Percentiles rank a stretch among this genome's conserved stretches.
These are phyloP conservation scores for Chrysoporthe cubensis DNA, from an alignment of 2,329 filamentous ascomycete genomes.

Conservation along the genomic window DNA sequence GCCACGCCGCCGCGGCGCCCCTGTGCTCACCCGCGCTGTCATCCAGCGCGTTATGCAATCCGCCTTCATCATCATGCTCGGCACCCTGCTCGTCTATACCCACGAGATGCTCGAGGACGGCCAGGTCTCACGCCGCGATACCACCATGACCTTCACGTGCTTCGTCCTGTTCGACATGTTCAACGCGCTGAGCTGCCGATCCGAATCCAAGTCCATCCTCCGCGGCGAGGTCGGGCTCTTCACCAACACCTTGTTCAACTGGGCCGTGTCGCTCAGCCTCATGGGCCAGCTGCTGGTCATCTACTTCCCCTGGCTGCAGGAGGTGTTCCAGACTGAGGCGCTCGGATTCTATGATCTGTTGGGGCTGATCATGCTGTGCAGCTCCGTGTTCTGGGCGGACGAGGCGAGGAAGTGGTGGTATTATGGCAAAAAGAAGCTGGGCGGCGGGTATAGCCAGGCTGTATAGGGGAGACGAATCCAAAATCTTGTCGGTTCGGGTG, in stretches of 20 bases:
- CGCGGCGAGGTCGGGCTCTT: conserved; percentile 83
- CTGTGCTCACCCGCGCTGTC: conserved; percentile 84
- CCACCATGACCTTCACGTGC: conserved; percentile 98
- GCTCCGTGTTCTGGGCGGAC: conserved; percentile 93
- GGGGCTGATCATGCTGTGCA: conserved; percentile 74
- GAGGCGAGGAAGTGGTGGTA: conserved; percentile 82
- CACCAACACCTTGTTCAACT: conserved; percentile 93
- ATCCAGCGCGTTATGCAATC: conserved; percentile 86
- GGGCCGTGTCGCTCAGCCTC: conserved; percentile 84
- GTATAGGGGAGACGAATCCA: conserved; percentile 48
- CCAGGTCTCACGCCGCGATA: conserved; percentile 87
- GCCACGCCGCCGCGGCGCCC: conserved; percentile 82
- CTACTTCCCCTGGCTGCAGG: conserved; percentile 91
- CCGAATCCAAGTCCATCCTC: conserved; percentile 86
- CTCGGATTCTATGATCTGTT: conserved; percentile 75
- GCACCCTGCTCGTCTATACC: conserved; percentile 89
- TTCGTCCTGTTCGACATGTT: conserved; percentile 99
- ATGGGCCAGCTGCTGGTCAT: conserved; percentile 88
- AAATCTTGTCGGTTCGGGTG: background rate
- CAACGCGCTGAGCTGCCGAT: conserved; percentile 92
- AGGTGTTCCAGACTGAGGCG: conserved; percentile 94
- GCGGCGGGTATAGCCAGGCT: conserved; percentile 67
- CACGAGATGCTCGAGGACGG: conserved; percentile 87
- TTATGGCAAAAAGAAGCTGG: conserved; percentile 60
- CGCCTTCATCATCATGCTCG: conserved; percentile 86